Evolutionary conservation across 2,329 filamentous ascomycete species (phyloP), one percentile per base, ranked within the genome.

Genomic region (Alternaria metachromatica): DNA sequence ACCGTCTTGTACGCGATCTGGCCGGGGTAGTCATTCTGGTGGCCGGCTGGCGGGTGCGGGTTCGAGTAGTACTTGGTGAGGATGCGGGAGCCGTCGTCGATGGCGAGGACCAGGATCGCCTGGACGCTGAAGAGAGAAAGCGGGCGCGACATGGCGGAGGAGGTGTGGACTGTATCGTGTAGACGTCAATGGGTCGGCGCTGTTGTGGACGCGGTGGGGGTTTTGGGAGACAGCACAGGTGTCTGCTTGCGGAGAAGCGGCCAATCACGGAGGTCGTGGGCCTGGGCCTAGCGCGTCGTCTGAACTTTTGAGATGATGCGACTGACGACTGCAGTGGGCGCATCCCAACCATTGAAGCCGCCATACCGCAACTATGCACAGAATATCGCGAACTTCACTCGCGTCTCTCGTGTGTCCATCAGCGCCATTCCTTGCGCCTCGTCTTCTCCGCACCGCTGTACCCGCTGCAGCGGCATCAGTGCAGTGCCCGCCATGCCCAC

Each of bases 41-140:
- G 85, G 73, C 84, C 84, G 84, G 91, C 81, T 80, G 91, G 84
- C 81, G 84, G 81, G 78, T 92, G 90, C 63, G 90, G 90, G 68
- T 89, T 86, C 66, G 85, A 86, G 86, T 95, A 97, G 88, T 97
- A 97, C 86, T 97, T 97, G 77, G 94, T 89, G 80, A 97, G 93
- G 83, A 98, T 92, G 81, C 95, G 89, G 65, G 92, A 92, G 78
- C 92, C 92, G 81, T 98, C 95, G 82, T 97, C 93, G 65, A 90
- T 90, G 76, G 91, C 79, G 23, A 85, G 80, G 67, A 85, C 75
- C 58, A 85, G 81, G 70, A 86, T 84, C 28, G 84, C 84, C 70
- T 84, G 83, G 70, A 87, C 81, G 67, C 82, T 84, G 81, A 86
- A 86, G 66, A 87, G 83, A 53, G 84, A 85, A 72, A 87, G 83